phyloP scores from a whole-genome alignment of 768 basidiomycete species.

The Cyathus striatus region DNA sequence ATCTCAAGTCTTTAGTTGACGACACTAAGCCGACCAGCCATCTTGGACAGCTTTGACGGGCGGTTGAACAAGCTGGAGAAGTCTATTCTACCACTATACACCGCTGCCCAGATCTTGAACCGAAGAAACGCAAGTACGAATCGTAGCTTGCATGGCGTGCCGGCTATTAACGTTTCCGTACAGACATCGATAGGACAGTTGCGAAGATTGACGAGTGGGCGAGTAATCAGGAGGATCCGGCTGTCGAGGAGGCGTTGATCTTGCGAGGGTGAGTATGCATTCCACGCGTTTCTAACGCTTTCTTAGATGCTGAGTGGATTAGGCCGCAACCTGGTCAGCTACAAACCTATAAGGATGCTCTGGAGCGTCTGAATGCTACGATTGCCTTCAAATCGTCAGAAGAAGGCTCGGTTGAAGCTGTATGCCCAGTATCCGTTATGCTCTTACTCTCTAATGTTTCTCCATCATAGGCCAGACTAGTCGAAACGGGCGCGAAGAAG shows the following conservation, averaged over 20 bases:
- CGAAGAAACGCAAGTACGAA: too few species aligned
- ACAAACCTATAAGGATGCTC: conserved; percentile 58
- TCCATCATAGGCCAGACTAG: conserved; percentile 49
- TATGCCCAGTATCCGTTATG: conserved; percentile 13
- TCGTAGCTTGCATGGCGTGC: too few species aligned
- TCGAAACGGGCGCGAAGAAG: conserved; percentile 83
- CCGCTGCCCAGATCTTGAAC: conserved; percentile 71
- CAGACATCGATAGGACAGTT: conserved; percentile 80
- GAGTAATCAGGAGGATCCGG: conserved; percentile 69
- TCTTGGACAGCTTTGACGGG: conserved; percentile 80
- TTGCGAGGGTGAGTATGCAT: conserved; percentile 72
- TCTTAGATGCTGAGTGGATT: background rate
- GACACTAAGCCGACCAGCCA: conserved; percentile 47
- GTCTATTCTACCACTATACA: conserved; percentile 79
- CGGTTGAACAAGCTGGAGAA: conserved; percentile 81
- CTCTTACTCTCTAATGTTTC: background rate
- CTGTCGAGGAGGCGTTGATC: conserved; percentile 74
- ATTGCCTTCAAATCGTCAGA: conserved; percentile 73
- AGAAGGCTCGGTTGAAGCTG: conserved; percentile 49
- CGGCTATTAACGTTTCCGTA: too few species aligned
- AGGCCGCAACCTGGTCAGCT: conserved; percentile 74
- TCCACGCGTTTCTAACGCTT: background rate
- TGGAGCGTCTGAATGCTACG: conserved; percentile 73
- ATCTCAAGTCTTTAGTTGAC: background rate
- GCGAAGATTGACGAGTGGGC: conserved; percentile 76